Evolutionary conservation across 2,329 filamentous ascomycete species (phyloP).

Genomic region (Xylaria arbuscula): DNA sequence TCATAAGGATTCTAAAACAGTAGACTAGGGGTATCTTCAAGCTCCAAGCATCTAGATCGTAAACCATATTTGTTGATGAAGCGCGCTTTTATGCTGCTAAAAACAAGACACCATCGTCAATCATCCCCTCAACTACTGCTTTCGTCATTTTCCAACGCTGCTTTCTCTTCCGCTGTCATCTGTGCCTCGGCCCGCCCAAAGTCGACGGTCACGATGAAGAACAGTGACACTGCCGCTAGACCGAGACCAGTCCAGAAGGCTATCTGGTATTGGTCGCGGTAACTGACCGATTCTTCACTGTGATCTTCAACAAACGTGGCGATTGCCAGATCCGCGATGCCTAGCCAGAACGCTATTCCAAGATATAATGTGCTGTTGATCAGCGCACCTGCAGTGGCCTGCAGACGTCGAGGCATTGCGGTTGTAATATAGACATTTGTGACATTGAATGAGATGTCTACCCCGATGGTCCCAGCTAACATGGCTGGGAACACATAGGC

Average conservation of each 20-base stretch:
- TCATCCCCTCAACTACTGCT: slow-evolving; percentile 4
- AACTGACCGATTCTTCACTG: slow-evolving; percentile 32
- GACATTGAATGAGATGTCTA: slow-evolving; percentile 81
- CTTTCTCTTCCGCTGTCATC: slow-evolving; percentile 50
- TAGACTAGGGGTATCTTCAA: slow-evolving; percentile 2
- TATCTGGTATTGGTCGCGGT: slow-evolving; percentile 47
- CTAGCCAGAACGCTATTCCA: slow-evolving; percentile 77
- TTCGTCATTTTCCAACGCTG: slow-evolving; percentile 25
- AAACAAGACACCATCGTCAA: background rate
- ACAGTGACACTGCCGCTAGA: slow-evolving; percentile 43
- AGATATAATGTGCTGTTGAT: slow-evolving; percentile 78
- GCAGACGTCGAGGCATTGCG: slow-evolving; percentile 71
- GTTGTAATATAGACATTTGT: slow-evolving; percentile 83
- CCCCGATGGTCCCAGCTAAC: slow-evolving; percentile 75
- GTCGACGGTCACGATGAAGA: slow-evolving; percentile 45
- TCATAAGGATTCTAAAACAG: background rate
- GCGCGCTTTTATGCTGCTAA: background rate
- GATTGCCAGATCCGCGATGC: slow-evolving; percentile 73
- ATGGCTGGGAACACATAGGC: slow-evolving; percentile 78
- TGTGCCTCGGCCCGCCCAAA: slow-evolving; percentile 48
- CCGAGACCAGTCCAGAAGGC: slow-evolving; percentile 50
- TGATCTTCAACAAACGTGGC: slow-evolving; percentile 56
- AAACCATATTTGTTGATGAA: background rate
- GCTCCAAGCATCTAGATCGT: background rate
- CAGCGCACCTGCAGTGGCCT: slow-evolving; percentile 77